Evolutionary conservation across 257 asterid genomes (phyloP).

Genomic region (Petunia secreta): DNA sequence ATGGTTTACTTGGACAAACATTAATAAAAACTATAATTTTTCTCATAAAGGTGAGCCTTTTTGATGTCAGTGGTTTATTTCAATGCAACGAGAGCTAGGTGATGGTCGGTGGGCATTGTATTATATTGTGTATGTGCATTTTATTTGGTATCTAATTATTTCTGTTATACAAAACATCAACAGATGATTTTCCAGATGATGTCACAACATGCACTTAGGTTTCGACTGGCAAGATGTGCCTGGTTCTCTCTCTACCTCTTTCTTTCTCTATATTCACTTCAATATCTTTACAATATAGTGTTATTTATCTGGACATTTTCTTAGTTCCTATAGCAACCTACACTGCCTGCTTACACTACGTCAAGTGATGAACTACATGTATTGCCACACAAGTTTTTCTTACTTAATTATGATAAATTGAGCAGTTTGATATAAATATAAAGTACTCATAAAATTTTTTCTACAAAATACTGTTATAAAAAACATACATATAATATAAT

Average conservation of each 20-base stretch:
- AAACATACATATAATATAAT: too few species aligned
- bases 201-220: background rate
- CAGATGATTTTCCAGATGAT: background rate
- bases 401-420: too few species aligned
- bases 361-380: too few species aligned
- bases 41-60: background rate
- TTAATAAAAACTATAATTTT: background rate
- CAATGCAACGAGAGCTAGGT: background rate
- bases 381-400: too few species aligned
- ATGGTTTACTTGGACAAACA: background rate
- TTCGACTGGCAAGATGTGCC: background rate
- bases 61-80: background rate
- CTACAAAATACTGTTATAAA: too few species aligned
- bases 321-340: too few species aligned
- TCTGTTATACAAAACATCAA: background rate
- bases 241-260: background rate
- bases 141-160: background rate
- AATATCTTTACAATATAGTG: too few species aligned
- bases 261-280: too few species aligned
- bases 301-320: too few species aligned
- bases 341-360: too few species aligned
- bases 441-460: too few species aligned
- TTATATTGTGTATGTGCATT: background rate
- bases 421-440: too few species aligned
- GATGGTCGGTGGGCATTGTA: background rate